Evolutionary conservation across 305 asterid species (phyloP), one percentile per base, ranked within the genome.

Genomic region (Striga hermonthica): DNA sequence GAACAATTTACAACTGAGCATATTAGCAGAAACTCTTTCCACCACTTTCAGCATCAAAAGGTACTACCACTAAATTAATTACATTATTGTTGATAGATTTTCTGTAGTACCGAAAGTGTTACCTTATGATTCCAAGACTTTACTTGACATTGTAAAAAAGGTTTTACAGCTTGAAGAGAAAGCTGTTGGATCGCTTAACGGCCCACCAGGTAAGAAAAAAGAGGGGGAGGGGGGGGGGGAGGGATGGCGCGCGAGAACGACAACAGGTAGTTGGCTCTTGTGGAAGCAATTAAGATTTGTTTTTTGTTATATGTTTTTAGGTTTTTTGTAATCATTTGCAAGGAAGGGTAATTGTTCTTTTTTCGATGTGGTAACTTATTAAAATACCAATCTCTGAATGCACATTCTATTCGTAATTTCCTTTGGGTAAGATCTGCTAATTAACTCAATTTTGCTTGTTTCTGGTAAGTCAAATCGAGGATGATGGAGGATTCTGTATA

Each of bases 1-100:
- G 97, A 96, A 52, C 99, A 93, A 80, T 88, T 93, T 79, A 88
- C 95, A 48, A 96, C 99, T 53, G 99, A 93, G 87, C 99, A 88
- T 82, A 97, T 93, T 71, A 93, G 90, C 80, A 84, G 78, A 73
- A 73, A 93, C 74, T 93, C 97, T 22, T 93, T 93, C 76, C 99
- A 88, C 72, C 99, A 93, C 77, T 93, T 90, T 80, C 99, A 93
- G 82, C 81, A 93, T 65, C 97, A 93, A 75, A 93, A 93, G 99
- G 98, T 92, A 77, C 74, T 66, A 62, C 75, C 68, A 55, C 38
- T 54, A 22, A 41, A 39, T 54, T 5, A 73, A 6, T 34, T 63
- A 69, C 44, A 13, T 48, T 45, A 61, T 36, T 52, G 55, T 34
- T 43, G 43, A 34, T 63, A 55, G 72, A 12, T 62, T 38, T 57